Base-by-base conservation (phyloP, 345 rosid genomes). In the Lagerstroemia speciosa region DNA sequence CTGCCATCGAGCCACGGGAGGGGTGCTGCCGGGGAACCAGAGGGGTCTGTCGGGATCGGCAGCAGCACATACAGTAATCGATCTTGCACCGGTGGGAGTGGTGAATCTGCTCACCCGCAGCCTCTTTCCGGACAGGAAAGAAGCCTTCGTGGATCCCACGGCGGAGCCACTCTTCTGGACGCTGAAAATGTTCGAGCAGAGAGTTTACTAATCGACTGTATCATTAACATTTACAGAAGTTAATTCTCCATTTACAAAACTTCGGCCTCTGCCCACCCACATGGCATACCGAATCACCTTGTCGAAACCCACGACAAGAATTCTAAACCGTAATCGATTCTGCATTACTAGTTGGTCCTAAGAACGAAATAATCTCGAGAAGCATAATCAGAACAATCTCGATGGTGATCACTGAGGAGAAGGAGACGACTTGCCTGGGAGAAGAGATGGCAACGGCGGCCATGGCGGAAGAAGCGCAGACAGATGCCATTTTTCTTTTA, bases 11-110 rank as follows among this genome's bases (percentile, higher is more conserved):
- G 96, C 97, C 96, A 94, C 64, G 86, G 85, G 99, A 77, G 99
- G 99, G 50, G 87, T 78, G 85, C 97, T 94, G 46, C 99, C 99
- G 0, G 98, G 99, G 84, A 94, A 94, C 99, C 99, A 94, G 67
- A 94, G 72, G 45, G 99, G 99, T 71, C 99, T 88, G 8, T 91
- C 75, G 3, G 97, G 96, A 29, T 91, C 96, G 0, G 94, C 98
- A 0, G 77, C 92, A 5, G 80, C 93, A 58, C 86, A 80, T 32
- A 84, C 80, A 16, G 46, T 41, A 26, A 83, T 72, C 6, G 80
- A 73, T n/a, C 85, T 65, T 26, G 79, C 70, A 63, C 70, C 70
- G 31, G 78, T 69, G 66, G 79, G 67, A 8, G 84, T 61, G 19
- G 69, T 65, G 63, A 34, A 61, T 70, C 74, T 88, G 63, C 70